Evolutionary conservation across 2,329 filamentous ascomycete species (phyloP), one percentile per base, ranked within the genome.

Genomic region (Apiospora kogelbergensis): DNA sequence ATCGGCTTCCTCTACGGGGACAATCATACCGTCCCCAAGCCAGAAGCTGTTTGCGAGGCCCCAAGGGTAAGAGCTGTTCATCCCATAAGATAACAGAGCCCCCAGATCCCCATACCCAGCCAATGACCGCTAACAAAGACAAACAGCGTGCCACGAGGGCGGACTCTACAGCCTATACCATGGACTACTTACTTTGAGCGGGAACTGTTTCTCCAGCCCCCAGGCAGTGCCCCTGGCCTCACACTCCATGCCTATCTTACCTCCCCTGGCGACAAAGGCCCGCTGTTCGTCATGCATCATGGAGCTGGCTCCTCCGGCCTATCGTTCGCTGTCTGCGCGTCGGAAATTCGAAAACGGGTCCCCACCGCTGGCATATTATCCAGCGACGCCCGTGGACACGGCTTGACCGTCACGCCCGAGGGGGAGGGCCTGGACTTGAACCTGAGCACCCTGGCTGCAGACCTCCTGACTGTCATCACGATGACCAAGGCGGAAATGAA

Each of bases 171-270:
- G 63, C 89, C 90, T 68, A 88, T 93, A 26, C 88, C 91, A 42
- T 99, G 96, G 96, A 94, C 93, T 30, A 89, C 92, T 45, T 98
- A 94, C 82, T 98, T 98, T 81, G 89, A 94, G 72, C 90, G 94
- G 75, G 95, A 98, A 78, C 85, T 98, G 68, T 94, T 89, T 75
- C 85, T 98, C 66, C 84, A 87, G 69, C 33, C 46, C 22, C 82
- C 84, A 66, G 78, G 81, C 64, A 75, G 80, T 44, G 78, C 79
- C 13, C 76, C 78, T 15, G 81, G 73, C 72, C 87, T 93, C 53
- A 88, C 85, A 66, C 92, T 95, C 77, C 96, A 99, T 83, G 93
- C 89, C 69, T 98, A 98, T 79, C 85, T 98, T 57, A 97, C 90
- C 24, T 94, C 94, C 0, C 95, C 95, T 10, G 86, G 86, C 53